These are phyloP conservation scores for Chiua virens DNA, from an alignment of 768 basidiomycete species.

Conservation along the genomic window DNA sequence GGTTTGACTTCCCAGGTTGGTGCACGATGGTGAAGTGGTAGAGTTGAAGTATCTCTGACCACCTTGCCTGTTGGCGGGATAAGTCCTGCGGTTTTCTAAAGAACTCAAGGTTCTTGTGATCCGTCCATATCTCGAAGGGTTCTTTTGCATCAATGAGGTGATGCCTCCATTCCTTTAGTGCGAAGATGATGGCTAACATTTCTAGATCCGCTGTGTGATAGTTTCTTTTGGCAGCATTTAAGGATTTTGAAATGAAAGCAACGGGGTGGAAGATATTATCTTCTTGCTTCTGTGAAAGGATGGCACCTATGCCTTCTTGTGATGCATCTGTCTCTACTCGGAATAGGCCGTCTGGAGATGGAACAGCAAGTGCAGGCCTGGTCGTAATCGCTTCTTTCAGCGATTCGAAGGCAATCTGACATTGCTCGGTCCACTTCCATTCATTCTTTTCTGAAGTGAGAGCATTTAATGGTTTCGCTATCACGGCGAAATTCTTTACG, in stretches of 20 bases:
- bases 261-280: neutral
- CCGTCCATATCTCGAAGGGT: constrained; percentile 26
- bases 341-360: neutral
- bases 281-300: neutral
- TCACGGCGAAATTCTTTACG: too few species aligned
- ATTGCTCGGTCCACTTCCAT: neutral
- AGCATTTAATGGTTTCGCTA: too few species aligned
- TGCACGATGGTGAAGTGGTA: neutral
- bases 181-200: neutral
- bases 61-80: constrained; percentile 39
- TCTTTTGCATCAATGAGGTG: neutral
- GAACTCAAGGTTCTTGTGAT: constrained; percentile 45
- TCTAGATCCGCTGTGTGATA: neutral
- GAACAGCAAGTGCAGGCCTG: neutral
- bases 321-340: neutral
- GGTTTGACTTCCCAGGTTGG: neutral
- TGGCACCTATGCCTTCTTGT: too few species aligned
- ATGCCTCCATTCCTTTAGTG: neutral
- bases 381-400: neutral
- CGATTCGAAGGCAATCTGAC: neutral
- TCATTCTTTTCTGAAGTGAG: neutral
- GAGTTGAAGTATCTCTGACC: neutral
- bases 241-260: neutral
- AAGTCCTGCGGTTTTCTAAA: constrained; percentile 39
- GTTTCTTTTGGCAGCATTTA: neutral